phyloP scores from a whole-genome alignment of 768 basidiomycete genomes.

The Zangia roseola region DNA sequence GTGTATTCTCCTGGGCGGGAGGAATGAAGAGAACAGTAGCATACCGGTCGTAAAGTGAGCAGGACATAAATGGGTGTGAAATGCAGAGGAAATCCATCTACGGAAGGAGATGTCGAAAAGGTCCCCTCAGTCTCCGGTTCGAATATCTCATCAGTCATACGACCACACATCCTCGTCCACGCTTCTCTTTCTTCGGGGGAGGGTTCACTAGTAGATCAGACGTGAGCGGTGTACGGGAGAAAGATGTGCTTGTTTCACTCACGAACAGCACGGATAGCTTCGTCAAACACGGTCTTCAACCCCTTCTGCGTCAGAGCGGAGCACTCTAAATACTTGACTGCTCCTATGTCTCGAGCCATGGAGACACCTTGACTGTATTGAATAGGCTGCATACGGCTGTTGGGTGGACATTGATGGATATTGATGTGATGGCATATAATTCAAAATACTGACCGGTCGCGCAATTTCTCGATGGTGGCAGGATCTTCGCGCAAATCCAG shows the following conservation, averaged over 20 bases:
- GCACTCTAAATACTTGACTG: conserved; percentile 95
- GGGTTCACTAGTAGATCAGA: conserved; percentile 61
- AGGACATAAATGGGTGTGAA: conserved; percentile 69
- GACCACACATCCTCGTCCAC: conserved; percentile 60
- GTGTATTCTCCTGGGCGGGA: conserved; percentile 35
- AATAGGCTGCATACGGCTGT: conserved; percentile 91
- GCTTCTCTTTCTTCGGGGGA: conserved; percentile 56
- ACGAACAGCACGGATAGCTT: conserved; percentile 96
- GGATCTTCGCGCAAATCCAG: conserved; percentile 96
- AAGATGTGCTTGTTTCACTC: conserved; percentile 38
- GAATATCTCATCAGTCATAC: conserved; percentile 47
- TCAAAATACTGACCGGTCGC: conserved; percentile 66
- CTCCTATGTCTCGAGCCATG: conserved; percentile 92
- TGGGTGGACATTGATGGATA: conserved; percentile 7
- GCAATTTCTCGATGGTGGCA: conserved; percentile 86
- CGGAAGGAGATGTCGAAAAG: conserved; percentile 18
- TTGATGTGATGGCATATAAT: conserved; percentile 1
- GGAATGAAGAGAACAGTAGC: conserved; percentile 33
- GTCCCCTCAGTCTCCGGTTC: conserved; percentile 20
- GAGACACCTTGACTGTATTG: conserved; percentile 87
- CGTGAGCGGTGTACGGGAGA: conserved; percentile 5
- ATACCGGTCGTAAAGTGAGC: conserved; percentile 66
- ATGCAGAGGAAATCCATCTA: conserved; percentile 41
- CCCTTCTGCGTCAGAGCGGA: conserved; percentile 98
- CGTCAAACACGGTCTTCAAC: conserved; percentile 98